Percentiles rank a stretch among this genome's conserved stretches.
These are phyloP conservation scores for Nemania sp. DNA, from an alignment of 2,329 filamentous ascomycete species.

Conservation along the genomic window DNA sequence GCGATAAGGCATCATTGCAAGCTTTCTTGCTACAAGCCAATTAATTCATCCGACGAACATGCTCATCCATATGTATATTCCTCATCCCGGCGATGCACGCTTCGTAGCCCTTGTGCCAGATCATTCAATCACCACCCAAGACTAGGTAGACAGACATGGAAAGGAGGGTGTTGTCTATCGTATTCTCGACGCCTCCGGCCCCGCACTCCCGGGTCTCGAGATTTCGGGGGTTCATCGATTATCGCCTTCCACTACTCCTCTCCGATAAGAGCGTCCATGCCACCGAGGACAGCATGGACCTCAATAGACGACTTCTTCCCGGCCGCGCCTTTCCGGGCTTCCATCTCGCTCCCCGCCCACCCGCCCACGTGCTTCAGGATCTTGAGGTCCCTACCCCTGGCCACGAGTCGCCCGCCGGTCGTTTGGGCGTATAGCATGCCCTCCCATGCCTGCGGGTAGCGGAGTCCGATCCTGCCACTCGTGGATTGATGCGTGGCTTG, in stretches of 20 bases:
- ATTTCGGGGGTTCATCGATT: not conserved
- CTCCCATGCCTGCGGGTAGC: slow-evolving; percentile 56
- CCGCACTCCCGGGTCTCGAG: not conserved
- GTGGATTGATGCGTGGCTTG: slow-evolving; percentile 49
- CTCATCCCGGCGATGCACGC: too few species aligned
- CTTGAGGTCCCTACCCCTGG: slow-evolving; percentile 50
- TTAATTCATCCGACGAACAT: too few species aligned
- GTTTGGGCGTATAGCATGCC: slow-evolving; percentile 49
- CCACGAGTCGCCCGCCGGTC: slow-evolving; percentile 47
- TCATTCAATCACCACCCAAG: too few species aligned
- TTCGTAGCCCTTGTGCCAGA: too few species aligned
- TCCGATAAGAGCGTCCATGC: slow-evolving; percentile 37
- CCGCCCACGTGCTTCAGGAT: slow-evolving; percentile 41
- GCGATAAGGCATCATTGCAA: too few species aligned
- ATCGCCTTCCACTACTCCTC: slow-evolving; percentile 11
- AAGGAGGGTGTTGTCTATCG: not conserved
- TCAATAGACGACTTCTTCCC: slow-evolving; percentile 41
- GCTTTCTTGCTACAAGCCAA: too few species aligned
- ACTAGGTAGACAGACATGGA: too few species aligned
- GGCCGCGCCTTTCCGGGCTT: slow-evolving; percentile 45
- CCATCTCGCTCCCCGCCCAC: slow-evolving; percentile 42
- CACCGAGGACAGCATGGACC: slow-evolving; percentile 41
- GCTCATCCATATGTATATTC: too few species aligned
- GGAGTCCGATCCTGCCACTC: slow-evolving; percentile 49
- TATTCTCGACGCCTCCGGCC: not conserved